These are phyloP conservation scores for Obba rivulosa DNA, from an alignment of 768 basidiomycete species.

Conservation along the genomic window DNA sequence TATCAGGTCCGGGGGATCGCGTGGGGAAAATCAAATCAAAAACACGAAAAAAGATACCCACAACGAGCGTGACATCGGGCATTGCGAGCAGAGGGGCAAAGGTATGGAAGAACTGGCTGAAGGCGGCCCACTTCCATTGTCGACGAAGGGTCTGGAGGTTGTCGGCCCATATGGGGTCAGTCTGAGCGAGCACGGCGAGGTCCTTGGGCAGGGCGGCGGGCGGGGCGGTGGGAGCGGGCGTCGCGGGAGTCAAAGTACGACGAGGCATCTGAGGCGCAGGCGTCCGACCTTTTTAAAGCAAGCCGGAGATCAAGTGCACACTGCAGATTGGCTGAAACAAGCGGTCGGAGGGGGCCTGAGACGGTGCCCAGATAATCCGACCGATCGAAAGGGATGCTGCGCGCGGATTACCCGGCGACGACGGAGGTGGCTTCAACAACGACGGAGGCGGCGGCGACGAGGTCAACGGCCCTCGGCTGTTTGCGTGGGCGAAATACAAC, in stretches of 20 bases:
- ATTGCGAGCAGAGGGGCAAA: conserved; percentile 71
- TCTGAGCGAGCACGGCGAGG: conserved; percentile 11
- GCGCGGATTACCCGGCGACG: not conserved
- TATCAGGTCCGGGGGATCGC: too few species aligned
- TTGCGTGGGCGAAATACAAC: too few species aligned
- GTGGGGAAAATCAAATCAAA: not conserved
- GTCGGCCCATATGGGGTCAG: conserved; percentile 20
- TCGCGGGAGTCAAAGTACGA: conserved; percentile 23
- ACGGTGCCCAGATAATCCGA: not conserved
- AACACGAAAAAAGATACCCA: conserved; percentile 28
- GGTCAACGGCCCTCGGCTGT: too few species aligned
- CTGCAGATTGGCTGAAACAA: not conserved
- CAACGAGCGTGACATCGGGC: conserved; percentile 63
- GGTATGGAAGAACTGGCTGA: conserved; percentile 85
- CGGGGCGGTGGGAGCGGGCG: conserved; percentile 19
- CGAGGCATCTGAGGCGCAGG: conserved; percentile 29
- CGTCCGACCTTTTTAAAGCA: conserved; percentile 25
- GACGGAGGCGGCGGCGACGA: not conserved
- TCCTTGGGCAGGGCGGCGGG: conserved; percentile 13
- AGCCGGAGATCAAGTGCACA: conserved; percentile 22
- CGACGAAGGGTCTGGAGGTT: conserved; percentile 55
- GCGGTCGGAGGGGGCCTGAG: not conserved
- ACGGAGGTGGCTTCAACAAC: not conserved
- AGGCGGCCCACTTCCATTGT: conserved; percentile 91
- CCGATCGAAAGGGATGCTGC: not conserved